phyloP scores from a whole-genome alignment of 352 stramenopile genomes.

The Pythium brachiatum region DNA sequence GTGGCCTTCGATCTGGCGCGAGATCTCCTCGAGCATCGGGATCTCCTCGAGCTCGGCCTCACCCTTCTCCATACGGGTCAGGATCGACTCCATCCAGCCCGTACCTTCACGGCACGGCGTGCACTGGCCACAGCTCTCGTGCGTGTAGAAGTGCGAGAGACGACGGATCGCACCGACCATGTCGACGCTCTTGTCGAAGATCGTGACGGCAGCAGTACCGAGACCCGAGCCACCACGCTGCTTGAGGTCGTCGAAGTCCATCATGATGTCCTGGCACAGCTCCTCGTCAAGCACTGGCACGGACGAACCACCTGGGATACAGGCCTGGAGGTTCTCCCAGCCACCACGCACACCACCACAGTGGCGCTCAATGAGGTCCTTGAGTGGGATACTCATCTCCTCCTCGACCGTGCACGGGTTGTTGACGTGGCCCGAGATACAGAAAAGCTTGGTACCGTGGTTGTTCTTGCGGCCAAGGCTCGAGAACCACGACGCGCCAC shows the following conservation, averaged over 20 bases:
- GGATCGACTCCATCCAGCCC: constrained; percentile 96
- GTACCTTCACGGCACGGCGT: constrained; percentile 98
- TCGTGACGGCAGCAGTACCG: constrained; percentile 98
- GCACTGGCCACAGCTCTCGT: constrained; percentile 99
- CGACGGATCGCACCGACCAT: constrained; percentile 98
- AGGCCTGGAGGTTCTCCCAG: constrained; percentile 98
- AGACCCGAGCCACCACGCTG: constrained; percentile 93
- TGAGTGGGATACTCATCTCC: constrained; percentile 97
- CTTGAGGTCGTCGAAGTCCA: constrained; percentile 99
- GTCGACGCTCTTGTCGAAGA: constrained; percentile 99
- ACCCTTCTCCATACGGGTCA: constrained; percentile 98
- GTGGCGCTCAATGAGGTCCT: constrained; percentile 98
- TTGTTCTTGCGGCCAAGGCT: constrained; percentile 98
- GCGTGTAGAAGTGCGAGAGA: constrained; percentile 99
- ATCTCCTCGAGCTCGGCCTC: constrained; percentile 98
- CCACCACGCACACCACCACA: constrained; percentile 97
- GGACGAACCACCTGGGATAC: constrained; percentile 96
- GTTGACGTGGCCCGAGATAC: constrained; percentile 99
- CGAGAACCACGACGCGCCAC: constrained; percentile 96
- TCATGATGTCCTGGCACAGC: constrained; percentile 95
- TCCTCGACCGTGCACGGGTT: constrained; percentile 99
- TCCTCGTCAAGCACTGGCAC: constrained; percentile 95
- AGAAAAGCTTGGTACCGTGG: constrained; percentile 98
- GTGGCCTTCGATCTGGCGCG: constrained; percentile 98
- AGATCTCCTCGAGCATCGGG: constrained; percentile 99